Conservation (phyloP, 2,329 filamentous ascomycete genomes). For the Calonectria montana region DNA sequence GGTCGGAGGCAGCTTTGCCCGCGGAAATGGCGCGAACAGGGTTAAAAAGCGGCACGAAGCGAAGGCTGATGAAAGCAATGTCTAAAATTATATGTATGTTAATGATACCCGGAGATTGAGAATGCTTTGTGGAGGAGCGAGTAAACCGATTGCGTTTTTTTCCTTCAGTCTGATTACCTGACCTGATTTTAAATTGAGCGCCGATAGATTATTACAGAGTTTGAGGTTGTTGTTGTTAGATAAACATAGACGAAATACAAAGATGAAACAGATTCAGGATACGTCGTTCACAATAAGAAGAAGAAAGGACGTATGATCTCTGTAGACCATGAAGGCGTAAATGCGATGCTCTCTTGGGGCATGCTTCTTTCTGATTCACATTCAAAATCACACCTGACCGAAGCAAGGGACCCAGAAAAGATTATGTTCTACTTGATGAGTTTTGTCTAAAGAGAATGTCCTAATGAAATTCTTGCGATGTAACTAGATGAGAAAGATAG, state of each 20-base stretch:
- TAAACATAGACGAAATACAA: not conserved
- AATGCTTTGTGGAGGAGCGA: no score
- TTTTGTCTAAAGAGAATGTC: slow-evolving; percentile 11
- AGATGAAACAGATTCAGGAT: no score
- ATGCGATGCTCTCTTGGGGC: not conserved
- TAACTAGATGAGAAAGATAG: not conserved
- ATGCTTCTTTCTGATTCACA: not conserved
- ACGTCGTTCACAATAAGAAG: no score
- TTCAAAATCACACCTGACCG: not conserved
- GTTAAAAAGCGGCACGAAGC: not conserved
- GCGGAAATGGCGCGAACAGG: slow-evolving; percentile 26
- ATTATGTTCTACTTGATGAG: not conserved
- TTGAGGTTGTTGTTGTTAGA: not conserved
- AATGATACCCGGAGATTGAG: not conserved
- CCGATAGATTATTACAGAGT: not conserved
- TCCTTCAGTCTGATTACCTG: not conserved
- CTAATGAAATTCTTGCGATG: slow-evolving; percentile 2
- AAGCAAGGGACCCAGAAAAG: not conserved
- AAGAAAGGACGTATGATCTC: no score
- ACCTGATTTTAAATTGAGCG: not conserved
- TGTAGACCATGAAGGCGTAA: not conserved
- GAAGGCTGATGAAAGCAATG: not conserved
- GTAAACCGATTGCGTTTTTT: not conserved
- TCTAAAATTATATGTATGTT: not conserved
- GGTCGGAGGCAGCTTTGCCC: slow-evolving; percentile 36